Percentiles rank a stretch among this genome's conserved stretches.
These are phyloP conservation scores for Eimeria mitis DNA, from an alignment of 169 alveolate species.

Conservation along the genomic window DNA sequence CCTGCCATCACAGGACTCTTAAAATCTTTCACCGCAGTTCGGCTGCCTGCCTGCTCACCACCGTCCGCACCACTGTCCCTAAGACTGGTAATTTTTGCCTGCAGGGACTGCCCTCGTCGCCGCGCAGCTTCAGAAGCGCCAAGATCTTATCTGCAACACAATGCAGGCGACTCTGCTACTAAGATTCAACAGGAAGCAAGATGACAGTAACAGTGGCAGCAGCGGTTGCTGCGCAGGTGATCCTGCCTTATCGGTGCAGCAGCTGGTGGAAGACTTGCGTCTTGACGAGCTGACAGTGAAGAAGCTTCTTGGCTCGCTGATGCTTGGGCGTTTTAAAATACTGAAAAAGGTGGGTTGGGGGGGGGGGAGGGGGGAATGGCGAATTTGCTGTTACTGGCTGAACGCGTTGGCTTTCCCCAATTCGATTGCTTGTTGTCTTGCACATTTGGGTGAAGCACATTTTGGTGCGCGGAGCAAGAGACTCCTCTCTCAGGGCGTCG, in stretches of 20 bases:
- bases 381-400: not conserved
- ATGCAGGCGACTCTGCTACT: slow-evolving; percentile 89
- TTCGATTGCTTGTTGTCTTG: not conserved
- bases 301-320: slow-evolving; percentile 82
- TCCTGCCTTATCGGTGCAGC: slow-evolving; percentile 51
- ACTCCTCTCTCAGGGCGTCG: not conserved
- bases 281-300: slow-evolving; percentile 79
- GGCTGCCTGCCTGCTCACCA: not conserved
- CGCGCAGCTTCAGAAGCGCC: slow-evolving; percentile 79
- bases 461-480: not conserved
- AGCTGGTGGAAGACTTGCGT: slow-evolving; percentile 47
- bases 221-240: slow-evolving; percentile 32
- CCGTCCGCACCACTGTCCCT: too few relatives aligned
- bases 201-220: slow-evolving; percentile 24
- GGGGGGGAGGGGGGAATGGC: not conserved
- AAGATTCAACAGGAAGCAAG: slow-evolving; percentile 85
- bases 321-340: slow-evolving; percentile 80
- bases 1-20: not conserved
- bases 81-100: not conserved
- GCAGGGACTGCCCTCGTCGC: slow-evolving; percentile 83
- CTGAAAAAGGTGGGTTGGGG: slow-evolving; percentile 67
- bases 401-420: not conserved
- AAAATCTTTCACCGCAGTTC: not conserved
- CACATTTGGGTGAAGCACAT: not conserved
- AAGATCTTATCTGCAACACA: slow-evolving; percentile 86